Evolutionary conservation across 345 rosid species (phyloP).

Genomic region (Raphanus raphanistrum): DNA sequence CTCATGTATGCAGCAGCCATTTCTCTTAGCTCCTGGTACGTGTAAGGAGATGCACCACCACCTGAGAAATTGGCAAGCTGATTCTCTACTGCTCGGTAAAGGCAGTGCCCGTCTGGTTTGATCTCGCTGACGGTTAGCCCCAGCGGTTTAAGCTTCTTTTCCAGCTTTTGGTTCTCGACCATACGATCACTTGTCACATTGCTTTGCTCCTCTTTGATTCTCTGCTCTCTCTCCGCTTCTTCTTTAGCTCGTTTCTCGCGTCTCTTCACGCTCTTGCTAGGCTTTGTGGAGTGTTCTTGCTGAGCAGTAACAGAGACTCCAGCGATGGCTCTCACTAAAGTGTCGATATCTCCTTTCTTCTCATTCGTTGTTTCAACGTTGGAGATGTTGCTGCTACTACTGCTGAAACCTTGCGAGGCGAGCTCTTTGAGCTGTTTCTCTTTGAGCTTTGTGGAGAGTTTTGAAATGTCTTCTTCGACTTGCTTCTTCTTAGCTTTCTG

Average conservation of each 20-base stretch:
- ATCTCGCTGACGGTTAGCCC: constrained; percentile 70
- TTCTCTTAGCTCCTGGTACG: constrained; percentile 65
- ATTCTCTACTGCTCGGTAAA: constrained; percentile 86
- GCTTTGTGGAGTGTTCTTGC: constrained; percentile 55
- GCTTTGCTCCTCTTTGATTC: constrained; percentile 91
- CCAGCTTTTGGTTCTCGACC: constrained; percentile 54
- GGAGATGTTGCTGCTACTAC: constrained; percentile 21
- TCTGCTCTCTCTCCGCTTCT: constrained; percentile 86
- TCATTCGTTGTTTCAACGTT: constrained; percentile 37
- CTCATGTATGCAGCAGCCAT: constrained; percentile 89
- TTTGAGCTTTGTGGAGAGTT: constrained; percentile 66
- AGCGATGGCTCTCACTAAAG: constrained; percentile 78
- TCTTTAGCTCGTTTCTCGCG: constrained; percentile 86
- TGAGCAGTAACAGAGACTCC: constrained; percentile 68
- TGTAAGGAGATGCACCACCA: constrained; percentile 59
- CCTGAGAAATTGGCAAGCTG: constrained; percentile 67
- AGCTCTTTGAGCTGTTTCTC: constrained; percentile 78
- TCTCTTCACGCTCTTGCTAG: constrained; percentile 74
- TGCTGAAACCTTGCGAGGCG: constrained; percentile 63
- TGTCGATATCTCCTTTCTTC: constrained; percentile 68
- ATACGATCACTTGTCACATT: constrained; percentile 63
- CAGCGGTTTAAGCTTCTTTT: constrained; percentile 53
- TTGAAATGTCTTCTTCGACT: constrained; percentile 79
- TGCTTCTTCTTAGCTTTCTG: constrained; percentile 97
- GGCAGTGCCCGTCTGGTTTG: constrained; percentile 93